A percentile compares a stretch with the other conserved stretches of the same genome.
phyloP scores from a whole-genome alignment of 805 yeast species.

The Candida ponderosae region DNA sequence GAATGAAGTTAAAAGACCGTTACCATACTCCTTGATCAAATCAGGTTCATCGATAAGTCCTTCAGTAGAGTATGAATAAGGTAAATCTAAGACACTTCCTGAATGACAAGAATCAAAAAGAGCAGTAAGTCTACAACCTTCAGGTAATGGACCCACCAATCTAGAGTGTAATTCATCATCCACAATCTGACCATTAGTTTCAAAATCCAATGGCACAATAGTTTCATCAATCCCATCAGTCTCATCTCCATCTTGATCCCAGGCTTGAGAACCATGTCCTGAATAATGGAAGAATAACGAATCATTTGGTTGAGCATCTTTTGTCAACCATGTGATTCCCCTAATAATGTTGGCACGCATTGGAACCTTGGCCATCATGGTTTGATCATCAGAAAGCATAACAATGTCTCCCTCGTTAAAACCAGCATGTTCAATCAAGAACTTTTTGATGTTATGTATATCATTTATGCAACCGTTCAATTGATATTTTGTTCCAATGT shows the following conservation, averaged over 20 bases:
- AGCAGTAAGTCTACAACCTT: constrained; percentile 74
- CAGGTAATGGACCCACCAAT: constrained; percentile 60
- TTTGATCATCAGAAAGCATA: constrained; percentile 49
- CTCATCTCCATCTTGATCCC: constrained; percentile 67
- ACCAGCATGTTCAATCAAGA: constrained; percentile 36
- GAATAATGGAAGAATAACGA: constrained; percentile 76
- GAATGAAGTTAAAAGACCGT: constrained; percentile 53
- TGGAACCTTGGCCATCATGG: constrained; percentile 45
- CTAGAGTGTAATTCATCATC: constrained; percentile 72
- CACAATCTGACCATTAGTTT: constrained; percentile 54
- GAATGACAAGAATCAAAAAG: constrained; percentile 83
- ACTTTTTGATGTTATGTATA: constrained; percentile 39
- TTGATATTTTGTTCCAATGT: constrained; percentile 53
- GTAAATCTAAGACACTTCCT: constrained; percentile 75
- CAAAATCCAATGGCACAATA: constrained; percentile 68
- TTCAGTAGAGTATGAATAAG: constrained; percentile 73
- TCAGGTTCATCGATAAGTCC: constrained; percentile 81
- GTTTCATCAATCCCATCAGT: constrained; percentile 68
- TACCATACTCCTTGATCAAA: constrained; percentile 66
- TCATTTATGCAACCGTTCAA: constrained; percentile 80
- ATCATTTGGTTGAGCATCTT: constrained; percentile 68
- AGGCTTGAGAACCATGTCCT: constrained; percentile 78
- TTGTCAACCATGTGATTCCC: constrained; percentile 79
- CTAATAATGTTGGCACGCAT: constrained; percentile 61
- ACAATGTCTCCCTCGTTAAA: constrained; percentile 50